Conservation (phyloP, 2,329 filamentous ascomycete genomes). For the Colletotrichum shisoi region DNA sequence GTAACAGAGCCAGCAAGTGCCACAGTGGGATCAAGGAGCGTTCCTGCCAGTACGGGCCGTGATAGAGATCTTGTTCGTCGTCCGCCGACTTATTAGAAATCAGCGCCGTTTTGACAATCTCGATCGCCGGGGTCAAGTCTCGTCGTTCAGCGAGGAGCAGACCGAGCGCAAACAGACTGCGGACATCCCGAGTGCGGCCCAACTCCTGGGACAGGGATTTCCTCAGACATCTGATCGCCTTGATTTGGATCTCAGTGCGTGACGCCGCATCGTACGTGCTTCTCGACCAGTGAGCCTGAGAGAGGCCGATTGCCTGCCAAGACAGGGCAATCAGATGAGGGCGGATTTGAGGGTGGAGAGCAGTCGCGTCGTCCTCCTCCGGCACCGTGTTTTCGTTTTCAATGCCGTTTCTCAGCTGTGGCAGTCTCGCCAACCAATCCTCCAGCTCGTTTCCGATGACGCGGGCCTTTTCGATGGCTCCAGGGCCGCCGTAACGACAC, state of each 20-base stretch:
- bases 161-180: slow-evolving; percentile 80
- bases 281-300: slow-evolving; percentile 86
- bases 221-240: slow-evolving; percentile 78
- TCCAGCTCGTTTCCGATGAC: slow-evolving; percentile 75
- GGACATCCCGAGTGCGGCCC: slow-evolving; percentile 71
- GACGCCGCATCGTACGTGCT: slow-evolving; percentile 77
- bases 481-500: slow-evolving; percentile 78
- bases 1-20: slow-evolving; percentile 86
- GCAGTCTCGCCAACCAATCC: slow-evolving; percentile 73
- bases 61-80: slow-evolving; percentile 54
- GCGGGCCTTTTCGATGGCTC: slow-evolving; percentile 80
- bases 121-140: slow-evolving; percentile 80
- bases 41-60: slow-evolving; percentile 67
- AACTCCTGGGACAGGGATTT: slow-evolving; percentile 74
- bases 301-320: slow-evolving; percentile 85
- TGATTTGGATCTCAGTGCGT: slow-evolving; percentile 76
- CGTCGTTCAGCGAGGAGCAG: slow-evolving; percentile 88
- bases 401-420: slow-evolving; percentile 46
- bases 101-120: slow-evolving; percentile 80
- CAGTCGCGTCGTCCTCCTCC: slow-evolving; percentile 47
- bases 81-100: slow-evolving; percentile 63
- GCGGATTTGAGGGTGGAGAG: slow-evolving; percentile 58
- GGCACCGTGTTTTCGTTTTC: slow-evolving; percentile 45
- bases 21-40: slow-evolving; percentile 78
- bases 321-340: slow-evolving; percentile 71